Evolutionary conservation across 208 protist genomes (phyloP), one percentile per base, ranked within the genome.

Genomic region (Crithidia brevicula): DNA sequence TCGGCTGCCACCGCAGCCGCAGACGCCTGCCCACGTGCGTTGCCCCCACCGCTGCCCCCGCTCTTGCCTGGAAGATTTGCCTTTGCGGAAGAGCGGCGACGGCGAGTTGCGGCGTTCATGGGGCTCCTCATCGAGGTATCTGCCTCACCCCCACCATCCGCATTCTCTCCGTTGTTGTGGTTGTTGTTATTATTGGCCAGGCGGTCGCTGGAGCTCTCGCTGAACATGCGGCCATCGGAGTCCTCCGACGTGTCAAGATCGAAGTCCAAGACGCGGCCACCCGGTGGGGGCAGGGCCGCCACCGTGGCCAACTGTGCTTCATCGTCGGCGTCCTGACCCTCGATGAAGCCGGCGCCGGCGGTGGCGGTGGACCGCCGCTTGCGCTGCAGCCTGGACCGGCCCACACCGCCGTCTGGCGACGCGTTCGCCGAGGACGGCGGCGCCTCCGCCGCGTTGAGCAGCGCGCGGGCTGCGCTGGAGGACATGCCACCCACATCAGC

Each of bases 211-310:
- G 46, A 40, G 22, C 11, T 18, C 2, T 43, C n/a, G 31, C 38
- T 57, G 16, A 11, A 16, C 2, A 10, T 4, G 6, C 20, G 8
- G 10, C 56, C 36, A 0, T 59, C 59, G 18, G 67, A 66, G 27
- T 42, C 43, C 38, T 38, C 49, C 7, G 57, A 58, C 0, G 67
- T 51, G 10, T 51, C 43, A 8, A 27, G 46, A 18, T 73, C 58
- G 36, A 66, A 59, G 67, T 73, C 67, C 18, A 73, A 20, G 22
- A 73, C 67, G 11, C 67, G 57, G 43, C 67, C 67, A n/a, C 67
- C 58, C 11, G 67, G 13, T n/a, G 67, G 50, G 27, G 56, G 67
- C 38, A 66, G 15, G 33, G 58, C 67, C 6, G 58, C 67, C 18
- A 73, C 67, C 22, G 47, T 49, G 36, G 40, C 57, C n/a, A 73